Evolutionary conservation across 306 rosid genomes (phyloP).

Genomic region (Casuarina glauca): DNA sequence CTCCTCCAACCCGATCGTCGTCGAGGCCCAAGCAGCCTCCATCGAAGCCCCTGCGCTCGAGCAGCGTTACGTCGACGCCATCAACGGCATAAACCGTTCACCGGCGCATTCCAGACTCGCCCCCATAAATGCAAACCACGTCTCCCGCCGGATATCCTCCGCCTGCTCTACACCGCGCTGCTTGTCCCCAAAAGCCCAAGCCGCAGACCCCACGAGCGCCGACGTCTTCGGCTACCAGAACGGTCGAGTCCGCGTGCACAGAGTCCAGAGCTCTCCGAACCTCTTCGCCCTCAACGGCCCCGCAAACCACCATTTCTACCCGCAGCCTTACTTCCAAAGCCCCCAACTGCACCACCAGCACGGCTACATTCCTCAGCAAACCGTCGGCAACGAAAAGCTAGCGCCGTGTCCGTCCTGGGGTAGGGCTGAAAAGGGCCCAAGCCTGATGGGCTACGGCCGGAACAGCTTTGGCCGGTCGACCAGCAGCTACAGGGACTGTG

Average conservation of each 20-base stretch:
- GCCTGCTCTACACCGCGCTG: conserved; percentile 69
- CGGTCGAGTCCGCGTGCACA: conserved; percentile 35
- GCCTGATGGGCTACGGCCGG: conserved; percentile 12
- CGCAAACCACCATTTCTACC: conserved; percentile 20
- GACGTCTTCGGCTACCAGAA: conserved; percentile 11
- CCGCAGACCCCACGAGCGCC: conserved; percentile 9
- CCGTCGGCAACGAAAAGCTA: conserved; percentile 30
- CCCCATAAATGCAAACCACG: conserved; percentile 13
- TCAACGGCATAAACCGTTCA: conserved; percentile 57
- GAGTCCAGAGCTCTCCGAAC: conserved; percentile 70
- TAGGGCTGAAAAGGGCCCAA: conserved; percentile 28
- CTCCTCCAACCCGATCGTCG: conserved; percentile 38
- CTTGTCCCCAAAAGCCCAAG: conserved; percentile 57
- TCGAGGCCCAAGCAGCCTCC: conserved; percentile 31
- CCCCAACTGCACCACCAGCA: conserved; percentile 18
- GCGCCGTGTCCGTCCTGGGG: conserved; percentile 20
- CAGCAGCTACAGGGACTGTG: conserved; percentile 36
- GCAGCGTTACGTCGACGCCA: conserved; percentile 76
- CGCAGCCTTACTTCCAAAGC: conserved; percentile 24
- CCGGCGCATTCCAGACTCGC: conserved; percentile 10
- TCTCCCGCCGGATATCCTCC: conserved; percentile 31
- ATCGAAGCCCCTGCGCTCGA: conserved; percentile 44
- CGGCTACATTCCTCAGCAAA: conserved; percentile 1
- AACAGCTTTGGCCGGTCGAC: conserved; percentile 24
- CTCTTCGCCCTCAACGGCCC: conserved; percentile 33